Conservation (phyloP, 129 eudicot genomes). For the Oenanthe sinensis region DNA sequence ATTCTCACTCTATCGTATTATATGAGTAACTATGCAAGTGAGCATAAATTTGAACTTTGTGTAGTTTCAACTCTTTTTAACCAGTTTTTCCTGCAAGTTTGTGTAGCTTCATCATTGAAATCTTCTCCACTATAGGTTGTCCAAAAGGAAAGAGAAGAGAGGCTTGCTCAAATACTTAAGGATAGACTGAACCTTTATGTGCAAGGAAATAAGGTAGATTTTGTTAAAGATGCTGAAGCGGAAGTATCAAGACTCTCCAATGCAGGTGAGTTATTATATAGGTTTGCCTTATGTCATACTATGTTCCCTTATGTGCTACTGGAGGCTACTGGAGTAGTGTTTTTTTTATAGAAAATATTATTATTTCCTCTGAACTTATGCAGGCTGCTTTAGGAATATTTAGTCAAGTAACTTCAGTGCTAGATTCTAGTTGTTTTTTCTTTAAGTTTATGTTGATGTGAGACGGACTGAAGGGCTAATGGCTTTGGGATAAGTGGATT, state of each 20-base stretch:
- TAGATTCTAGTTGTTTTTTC: background rate
- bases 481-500: background rate
- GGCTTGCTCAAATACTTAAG: slow-evolving; percentile 53
- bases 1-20: too few relatives aligned
- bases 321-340: background rate
- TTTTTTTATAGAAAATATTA: background rate
- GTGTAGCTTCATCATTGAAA: background rate
- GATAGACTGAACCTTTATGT: slow-evolving; percentile 63
- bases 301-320: background rate
- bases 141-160: slow-evolving; percentile 94
- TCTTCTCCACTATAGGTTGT: slow-evolving; percentile 39
- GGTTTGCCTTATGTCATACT: background rate
- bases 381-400: background rate
- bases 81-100: background rate
- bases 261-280: slow-evolving; percentile 47
- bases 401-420: background rate
- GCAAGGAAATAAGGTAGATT: slow-evolving; percentile 79
- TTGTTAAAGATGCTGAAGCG: slow-evolving; percentile 64
- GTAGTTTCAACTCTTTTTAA: background rate
- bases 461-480: background rate
- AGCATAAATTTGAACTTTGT: background rate
- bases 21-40: background rate
- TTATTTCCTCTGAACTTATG: background rate
- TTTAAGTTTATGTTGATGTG: background rate
- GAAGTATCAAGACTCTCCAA: slow-evolving; percentile 81